Evolutionary conservation across 2,329 filamentous ascomycete species (phyloP).

Genomic region (Hymenotorrendiella dingleyae): DNA sequence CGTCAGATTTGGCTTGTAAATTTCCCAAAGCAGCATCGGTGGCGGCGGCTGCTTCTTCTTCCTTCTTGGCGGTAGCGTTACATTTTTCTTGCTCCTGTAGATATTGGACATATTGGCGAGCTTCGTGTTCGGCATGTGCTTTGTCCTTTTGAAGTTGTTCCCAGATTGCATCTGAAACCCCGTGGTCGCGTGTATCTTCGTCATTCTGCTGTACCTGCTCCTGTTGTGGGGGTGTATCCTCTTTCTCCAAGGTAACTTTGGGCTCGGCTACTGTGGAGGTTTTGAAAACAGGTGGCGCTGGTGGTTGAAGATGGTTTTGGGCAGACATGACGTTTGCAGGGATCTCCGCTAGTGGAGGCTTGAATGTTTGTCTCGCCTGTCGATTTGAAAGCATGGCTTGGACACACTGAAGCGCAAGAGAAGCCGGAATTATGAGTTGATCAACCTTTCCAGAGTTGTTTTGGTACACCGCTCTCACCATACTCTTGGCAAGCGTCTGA

Average conservation of each 20-base stretch:
- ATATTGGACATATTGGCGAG: not conserved
- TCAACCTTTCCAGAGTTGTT: constrained; percentile 13
- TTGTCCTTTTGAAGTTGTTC: constrained; percentile 50
- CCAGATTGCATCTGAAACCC: constrained; percentile 57
- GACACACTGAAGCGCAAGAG: constrained; percentile 17
- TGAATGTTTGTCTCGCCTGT: constrained; percentile 8
- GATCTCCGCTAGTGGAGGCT: not conserved
- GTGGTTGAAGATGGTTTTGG: not conserved
- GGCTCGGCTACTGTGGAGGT: not conserved
- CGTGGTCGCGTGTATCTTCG: constrained; percentile 33
- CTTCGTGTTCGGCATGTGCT: constrained; percentile 22
- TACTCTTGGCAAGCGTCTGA: constrained; percentile 39
- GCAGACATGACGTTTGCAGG: not conserved
- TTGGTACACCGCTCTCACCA: constrained; percentile 32
- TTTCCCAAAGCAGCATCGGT: constrained; percentile 1
- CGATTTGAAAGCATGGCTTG: constrained; percentile 21
- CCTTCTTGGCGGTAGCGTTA: constrained; percentile 10
- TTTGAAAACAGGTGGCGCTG: not conserved
- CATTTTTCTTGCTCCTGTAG: constrained; percentile 23
- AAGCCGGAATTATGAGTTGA: constrained; percentile 16
- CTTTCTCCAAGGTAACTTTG: not conserved
- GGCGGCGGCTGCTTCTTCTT: constrained; percentile 9
- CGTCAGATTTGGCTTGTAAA: constrained; percentile 3
- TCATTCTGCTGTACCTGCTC: not conserved
- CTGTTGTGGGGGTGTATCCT: not conserved